Conservation (phyloP, 441 rosid genomes). For the Eruca vesicaria region DNA sequence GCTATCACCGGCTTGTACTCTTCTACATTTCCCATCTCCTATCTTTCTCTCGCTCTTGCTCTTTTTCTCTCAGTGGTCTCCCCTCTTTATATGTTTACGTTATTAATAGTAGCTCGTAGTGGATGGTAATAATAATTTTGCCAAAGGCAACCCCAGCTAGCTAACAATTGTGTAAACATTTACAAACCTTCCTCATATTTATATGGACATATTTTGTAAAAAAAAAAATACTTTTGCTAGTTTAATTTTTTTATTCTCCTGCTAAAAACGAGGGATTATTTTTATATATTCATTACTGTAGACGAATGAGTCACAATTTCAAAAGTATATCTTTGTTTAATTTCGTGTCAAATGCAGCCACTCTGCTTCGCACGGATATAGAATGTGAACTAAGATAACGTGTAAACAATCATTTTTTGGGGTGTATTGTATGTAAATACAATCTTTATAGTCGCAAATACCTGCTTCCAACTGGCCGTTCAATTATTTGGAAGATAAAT, state of each 20-base stretch:
- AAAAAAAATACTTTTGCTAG: background rate
- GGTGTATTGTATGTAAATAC: background rate
- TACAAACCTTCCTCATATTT: background rate
- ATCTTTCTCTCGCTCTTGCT: background rate
- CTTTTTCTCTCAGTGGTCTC: background rate
- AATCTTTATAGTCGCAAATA: background rate
- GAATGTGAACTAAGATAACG: background rate
- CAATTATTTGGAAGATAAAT: background rate
- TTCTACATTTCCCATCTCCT: background rate
- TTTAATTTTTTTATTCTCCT: background rate
- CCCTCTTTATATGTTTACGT: background rate
- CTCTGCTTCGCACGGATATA: background rate
- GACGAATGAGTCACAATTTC: background rate
- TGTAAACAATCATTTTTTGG: background rate
- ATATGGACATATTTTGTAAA: background rate
- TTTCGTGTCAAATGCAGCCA: background rate
- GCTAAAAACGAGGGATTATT: background rate
- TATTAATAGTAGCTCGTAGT: background rate
- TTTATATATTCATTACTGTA: background rate
- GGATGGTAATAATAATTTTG: background rate
- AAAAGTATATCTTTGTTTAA: background rate
- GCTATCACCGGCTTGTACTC: background rate
- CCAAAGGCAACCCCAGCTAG: background rate
- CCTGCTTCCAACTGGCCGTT: background rate
- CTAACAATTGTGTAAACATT: background rate